Percentiles rank a stretch among this genome's conserved stretches.
Conservation (phyloP, 2,329 filamentous ascomycete species). For the Periconia sp. region DNA sequence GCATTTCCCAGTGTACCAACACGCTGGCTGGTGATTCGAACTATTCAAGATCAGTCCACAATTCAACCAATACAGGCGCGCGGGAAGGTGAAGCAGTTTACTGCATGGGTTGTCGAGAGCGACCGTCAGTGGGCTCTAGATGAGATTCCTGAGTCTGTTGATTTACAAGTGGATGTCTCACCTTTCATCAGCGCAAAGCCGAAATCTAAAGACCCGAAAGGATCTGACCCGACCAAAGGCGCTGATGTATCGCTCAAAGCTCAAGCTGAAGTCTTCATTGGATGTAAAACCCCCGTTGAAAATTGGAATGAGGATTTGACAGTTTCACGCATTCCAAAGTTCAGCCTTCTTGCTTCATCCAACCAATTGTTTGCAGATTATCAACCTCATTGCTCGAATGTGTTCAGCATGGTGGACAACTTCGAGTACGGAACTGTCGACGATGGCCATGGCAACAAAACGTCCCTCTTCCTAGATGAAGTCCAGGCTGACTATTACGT, state of each 20-base stretch:
- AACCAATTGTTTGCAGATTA: slow-evolving; percentile 8
- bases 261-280: slow-evolving; percentile 1
- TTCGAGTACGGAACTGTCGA: neutral
- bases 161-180: slow-evolving; percentile 4
- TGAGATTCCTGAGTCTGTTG: slow-evolving; percentile 1
- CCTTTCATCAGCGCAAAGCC: slow-evolving; percentile 4
- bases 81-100: neutral
- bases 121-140: slow-evolving; percentile 1
- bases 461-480: neutral
- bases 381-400: neutral
- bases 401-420: slow-evolving; percentile 5
- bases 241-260: neutral
- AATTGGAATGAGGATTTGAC: neutral
- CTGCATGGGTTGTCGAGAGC: slow-evolving; percentile 6
- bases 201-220: too few species aligned
- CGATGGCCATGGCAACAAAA: neutral
- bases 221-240: neutral
- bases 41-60: neutral
- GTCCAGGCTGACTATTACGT: slow-evolving; percentile 1
- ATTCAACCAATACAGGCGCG: neutral
- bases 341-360: slow-evolving; percentile 1
- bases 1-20: slow-evolving; percentile 1
- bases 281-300: neutral
- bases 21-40: slow-evolving; percentile 4
- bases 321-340: neutral